These are phyloP conservation scores for Anthracocystis setariae DNA, from an alignment of 1,284 basidiomycete genomes.

Conservation along the genomic window DNA sequence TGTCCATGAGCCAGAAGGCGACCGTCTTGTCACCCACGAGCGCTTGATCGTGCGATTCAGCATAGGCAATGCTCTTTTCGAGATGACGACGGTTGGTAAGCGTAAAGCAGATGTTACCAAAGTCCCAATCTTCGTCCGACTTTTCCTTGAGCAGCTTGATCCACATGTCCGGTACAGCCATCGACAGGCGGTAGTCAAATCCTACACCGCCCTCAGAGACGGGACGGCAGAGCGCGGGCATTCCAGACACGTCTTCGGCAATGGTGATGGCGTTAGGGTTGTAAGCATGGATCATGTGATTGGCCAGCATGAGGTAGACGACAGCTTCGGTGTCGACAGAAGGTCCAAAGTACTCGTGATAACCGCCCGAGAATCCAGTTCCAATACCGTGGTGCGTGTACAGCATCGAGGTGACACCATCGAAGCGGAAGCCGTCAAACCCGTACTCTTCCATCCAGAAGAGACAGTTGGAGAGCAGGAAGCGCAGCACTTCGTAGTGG, in stretches of 20 bases:
- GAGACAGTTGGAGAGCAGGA: slow-evolving; percentile 91
- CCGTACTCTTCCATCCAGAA: slow-evolving; percentile 95
- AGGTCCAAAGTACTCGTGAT: slow-evolving; percentile 95
- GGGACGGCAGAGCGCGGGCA: slow-evolving; percentile 90
- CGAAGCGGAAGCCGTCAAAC: slow-evolving; percentile 97
- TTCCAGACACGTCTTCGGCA: slow-evolving; percentile 97
- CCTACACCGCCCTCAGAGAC: slow-evolving; percentile 86
- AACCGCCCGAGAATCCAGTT: slow-evolving; percentile 94
- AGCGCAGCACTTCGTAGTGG: slow-evolving; percentile 89
- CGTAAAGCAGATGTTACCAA: slow-evolving; percentile 87
- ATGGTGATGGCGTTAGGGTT: slow-evolving; percentile 87
- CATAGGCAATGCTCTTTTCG: slow-evolving; percentile 93
- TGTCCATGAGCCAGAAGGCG: slow-evolving; percentile 99
- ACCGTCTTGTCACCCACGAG: slow-evolving; percentile 92
- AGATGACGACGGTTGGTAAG: slow-evolving; percentile 87
- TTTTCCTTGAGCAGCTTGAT: slow-evolving; percentile 97
- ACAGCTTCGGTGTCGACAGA: slow-evolving; percentile 87
- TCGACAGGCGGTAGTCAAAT: slow-evolving; percentile 95
- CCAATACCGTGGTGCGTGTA: slow-evolving; percentile 96
- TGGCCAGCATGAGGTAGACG: slow-evolving; percentile 96
- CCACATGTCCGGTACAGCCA: slow-evolving; percentile 99
- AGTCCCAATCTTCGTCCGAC: slow-evolving; percentile 86
- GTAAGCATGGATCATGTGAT: slow-evolving; percentile 84
- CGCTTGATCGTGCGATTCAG: slow-evolving; percentile 96
- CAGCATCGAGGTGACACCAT: slow-evolving; percentile 99